A percentile compares a stretch with the other conserved stretches of the same genome.
phyloP scores from a whole-genome alignment of 352 stramenopile species.

The Aphanomyces euteiches region DNA sequence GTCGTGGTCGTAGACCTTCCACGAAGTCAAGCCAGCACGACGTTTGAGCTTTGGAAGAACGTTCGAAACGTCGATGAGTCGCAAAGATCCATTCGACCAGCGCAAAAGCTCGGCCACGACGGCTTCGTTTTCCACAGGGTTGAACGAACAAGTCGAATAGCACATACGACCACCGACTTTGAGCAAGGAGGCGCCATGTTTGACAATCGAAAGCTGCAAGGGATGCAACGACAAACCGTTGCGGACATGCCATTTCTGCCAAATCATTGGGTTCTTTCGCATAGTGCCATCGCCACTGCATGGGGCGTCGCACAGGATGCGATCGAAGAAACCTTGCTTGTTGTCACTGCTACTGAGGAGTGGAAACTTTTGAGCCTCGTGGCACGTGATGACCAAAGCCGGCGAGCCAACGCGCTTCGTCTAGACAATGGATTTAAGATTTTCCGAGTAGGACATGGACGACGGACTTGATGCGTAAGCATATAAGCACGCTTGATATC shows the following conservation, averaged over 20 bases:
- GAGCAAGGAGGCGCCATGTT: conserved; percentile 87
- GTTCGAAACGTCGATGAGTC: conserved; percentile 88
- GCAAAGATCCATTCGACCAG: conserved; percentile 81
- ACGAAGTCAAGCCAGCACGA: conserved; percentile 83
- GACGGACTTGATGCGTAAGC: conserved; percentile 91
- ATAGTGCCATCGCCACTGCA: conserved; percentile 98
- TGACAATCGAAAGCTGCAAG: conserved; percentile 95
- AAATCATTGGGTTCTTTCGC: conserved; percentile 97
- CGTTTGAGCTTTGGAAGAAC: conserved; percentile 80
- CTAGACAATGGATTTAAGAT: conserved; percentile 24
- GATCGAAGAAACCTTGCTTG: conserved; percentile 91
- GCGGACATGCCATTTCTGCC: conserved; percentile 91
- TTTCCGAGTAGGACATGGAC: background rate
- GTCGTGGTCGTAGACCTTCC: conserved; percentile 91
- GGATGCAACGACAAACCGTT: conserved; percentile 91
- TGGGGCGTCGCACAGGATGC: conserved; percentile 97
- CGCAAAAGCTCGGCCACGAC: conserved; percentile 96
- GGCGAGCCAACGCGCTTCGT: conserved; percentile 95
- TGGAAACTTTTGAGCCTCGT: conserved; percentile 95
- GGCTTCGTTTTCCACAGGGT: conserved; percentile 99
- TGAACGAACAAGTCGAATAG: conserved; percentile 98
- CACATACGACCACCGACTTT: conserved; percentile 90
- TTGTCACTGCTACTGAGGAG: conserved; percentile 46
- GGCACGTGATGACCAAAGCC: conserved; percentile 92
- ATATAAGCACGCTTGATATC: conserved; percentile 98